Evolutionary conservation across 257 asterid genomes (phyloP), one percentile per base, ranked within the genome.

Genomic region (Marsdenia floribunda): DNA sequence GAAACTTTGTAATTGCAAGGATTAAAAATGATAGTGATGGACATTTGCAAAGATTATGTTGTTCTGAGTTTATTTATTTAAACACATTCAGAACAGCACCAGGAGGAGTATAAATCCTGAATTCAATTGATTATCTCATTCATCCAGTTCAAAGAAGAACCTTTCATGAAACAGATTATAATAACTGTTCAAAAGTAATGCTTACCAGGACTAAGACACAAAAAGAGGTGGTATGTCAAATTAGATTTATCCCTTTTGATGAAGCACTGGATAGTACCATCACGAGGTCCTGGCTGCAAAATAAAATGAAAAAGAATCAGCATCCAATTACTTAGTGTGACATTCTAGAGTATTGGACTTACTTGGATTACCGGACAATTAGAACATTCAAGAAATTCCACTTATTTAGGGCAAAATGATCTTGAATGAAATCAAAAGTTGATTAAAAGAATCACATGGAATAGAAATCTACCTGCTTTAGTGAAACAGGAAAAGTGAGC

Each of bases 131-230:
- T 40, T n/a, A 54, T 29, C 33, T 29, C 33, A 29, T 29, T 29
- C 33, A 29, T 29, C 38, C 12, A 69, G 73, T 18, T 44, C 11
- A 49, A 52, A 52, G 7, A 69, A 5, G 40, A 24, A 11, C 22
- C n/a, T 42, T 12, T 11, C n/a, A 21, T 11, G 49, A 69, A 69
- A 69, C 22, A 19, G n/a, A 47, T n/a, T 46, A 11, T 26, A 10
- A 12, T 40, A 21, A n/a, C 26, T 21, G 10, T 26, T 37, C 29
- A 44, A 7, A 55, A 18, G 0, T 53, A 53, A 54, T 67, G 76
- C 89, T 85, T 80, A 93, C 98, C 93, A 7, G 96, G 98, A 78
- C 95, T 91, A 76, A 91, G 96, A 81, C 98, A 93, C 85, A 93
- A 80, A 84, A 83, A 93, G 42, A 93, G 96, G 84, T 88, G 98